Percentiles rank a stretch among this genome's conserved stretches.
These are phyloP conservation scores for Gyrodon lividus DNA, from an alignment of 768 basidiomycete species.

Conservation along the genomic window DNA sequence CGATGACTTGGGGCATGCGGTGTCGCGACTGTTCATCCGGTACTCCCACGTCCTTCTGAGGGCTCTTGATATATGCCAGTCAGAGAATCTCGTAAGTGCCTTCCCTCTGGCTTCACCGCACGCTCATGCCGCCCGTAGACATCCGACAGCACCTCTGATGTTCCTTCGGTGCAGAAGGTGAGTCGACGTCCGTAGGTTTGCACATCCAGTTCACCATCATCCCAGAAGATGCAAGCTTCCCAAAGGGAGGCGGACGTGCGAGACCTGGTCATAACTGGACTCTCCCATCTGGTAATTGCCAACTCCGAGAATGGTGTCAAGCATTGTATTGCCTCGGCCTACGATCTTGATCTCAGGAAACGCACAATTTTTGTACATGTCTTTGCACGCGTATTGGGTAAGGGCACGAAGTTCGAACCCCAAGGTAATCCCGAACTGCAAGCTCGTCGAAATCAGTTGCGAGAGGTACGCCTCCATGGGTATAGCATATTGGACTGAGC, in stretches of 20 bases:
- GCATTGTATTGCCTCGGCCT: slow-evolving; percentile 79
- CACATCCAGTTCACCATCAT: slow-evolving; percentile 5
- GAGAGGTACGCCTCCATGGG: slow-evolving; percentile 47
- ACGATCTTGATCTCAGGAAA: slow-evolving; percentile 66
- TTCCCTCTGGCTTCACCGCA: neutral
- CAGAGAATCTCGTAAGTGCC: slow-evolving; percentile 43
- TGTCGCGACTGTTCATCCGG: slow-evolving; percentile 77
- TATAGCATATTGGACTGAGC: neutral
- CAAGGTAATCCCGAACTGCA: slow-evolving; percentile 49
- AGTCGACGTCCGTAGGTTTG: neutral
- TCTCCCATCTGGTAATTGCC: slow-evolving; percentile 77
- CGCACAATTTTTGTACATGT: slow-evolving; percentile 82
- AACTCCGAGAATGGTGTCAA: slow-evolving; percentile 90
- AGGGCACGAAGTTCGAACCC: slow-evolving; percentile 75
- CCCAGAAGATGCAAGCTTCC: slow-evolving; percentile 43
- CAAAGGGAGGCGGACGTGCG: slow-evolving; percentile 63
- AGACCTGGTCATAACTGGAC: slow-evolving; percentile 74
- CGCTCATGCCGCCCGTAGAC: slow-evolving; percentile 30
- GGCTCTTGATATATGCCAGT: slow-evolving; percentile 53
- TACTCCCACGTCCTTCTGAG: slow-evolving; percentile 68
- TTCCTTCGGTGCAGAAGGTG: slow-evolving; percentile 48
- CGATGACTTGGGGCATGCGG: slow-evolving; percentile 65
- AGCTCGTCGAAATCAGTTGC: slow-evolving; percentile 51
- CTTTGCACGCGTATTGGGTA: slow-evolving; percentile 75
- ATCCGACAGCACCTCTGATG: slow-evolving; percentile 50